Base-by-base conservation (phyloP, 2,329 filamentous ascomycete genomes). In the Epichloe hybrida region DNA sequence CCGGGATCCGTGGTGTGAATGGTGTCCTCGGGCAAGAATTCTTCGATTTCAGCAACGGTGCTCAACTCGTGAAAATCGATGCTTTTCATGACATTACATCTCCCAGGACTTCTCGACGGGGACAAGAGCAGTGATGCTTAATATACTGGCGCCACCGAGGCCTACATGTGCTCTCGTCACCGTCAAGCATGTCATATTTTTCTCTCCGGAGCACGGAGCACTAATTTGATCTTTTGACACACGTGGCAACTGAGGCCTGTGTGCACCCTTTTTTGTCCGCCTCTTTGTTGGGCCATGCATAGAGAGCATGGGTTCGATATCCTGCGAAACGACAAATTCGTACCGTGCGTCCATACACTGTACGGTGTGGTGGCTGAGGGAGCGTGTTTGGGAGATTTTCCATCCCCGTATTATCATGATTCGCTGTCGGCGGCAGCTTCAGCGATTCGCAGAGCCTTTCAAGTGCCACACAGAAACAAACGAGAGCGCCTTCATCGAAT, bases 191-290 rank as follows among this genome's bases (percentile, higher is more conserved):
- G 41, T 50, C 41, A 31, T 39, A 13, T 7, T 36, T 8, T 27
- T 31, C 23, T 27, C 27, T 31, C 7, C 27, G 27, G 27, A 31
- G 27, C 27, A 31, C 27, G 27, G 27, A 8, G 27, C 27, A 31
- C 27, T 3, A 31, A 9, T 31, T 31, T 0, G 27, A 31, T 9
- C n/a, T 23, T 13, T 13, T 23, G 40, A 40, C 46, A 52, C 50
- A 52, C 50, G 50, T 52, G 50, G 50, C 50, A 48, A 27, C 11
- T 20, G 31, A 35, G 15, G 20, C 34, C 31, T 41, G 17, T 35
- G 41, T 48, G 39, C 3, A n/a, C n/a, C 42, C 12, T 34, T 40
- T 45, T 45, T 52, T 38, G 20, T 46, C 35, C 5, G 20, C 23
- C 20, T 37, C 20, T 39, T 12, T 34, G 23, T 12, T 34, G 23